phyloP scores from a whole-genome alignment of 2,329 filamentous ascomycete genomes.

The Diplodia seriata region DNA sequence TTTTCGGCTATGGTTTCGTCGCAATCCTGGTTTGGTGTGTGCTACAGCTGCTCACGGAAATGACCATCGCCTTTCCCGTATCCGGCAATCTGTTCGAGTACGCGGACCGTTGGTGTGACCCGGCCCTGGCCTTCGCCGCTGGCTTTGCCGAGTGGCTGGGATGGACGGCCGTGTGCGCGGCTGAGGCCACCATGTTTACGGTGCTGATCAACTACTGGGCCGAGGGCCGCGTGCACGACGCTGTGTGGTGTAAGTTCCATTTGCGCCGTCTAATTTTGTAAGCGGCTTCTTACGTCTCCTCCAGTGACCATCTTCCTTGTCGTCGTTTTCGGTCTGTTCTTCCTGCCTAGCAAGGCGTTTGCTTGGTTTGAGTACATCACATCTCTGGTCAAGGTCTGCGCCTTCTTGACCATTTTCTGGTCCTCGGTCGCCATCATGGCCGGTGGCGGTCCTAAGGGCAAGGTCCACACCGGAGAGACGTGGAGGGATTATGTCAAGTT shows the following conservation, averaged over 20 bases:
- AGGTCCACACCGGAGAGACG: constrained; percentile 43
- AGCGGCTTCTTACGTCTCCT: background rate
- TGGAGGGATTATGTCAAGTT: constrained; percentile 48
- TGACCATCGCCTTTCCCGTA: constrained; percentile 49
- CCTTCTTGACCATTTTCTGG: constrained; percentile 46
- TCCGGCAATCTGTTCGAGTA: constrained; percentile 50
- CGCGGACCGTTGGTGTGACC: constrained; percentile 49
- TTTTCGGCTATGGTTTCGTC: constrained; percentile 44
- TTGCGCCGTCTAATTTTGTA: background rate
- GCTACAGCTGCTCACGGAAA: constrained; percentile 45
- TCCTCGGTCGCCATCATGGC: constrained; percentile 44
- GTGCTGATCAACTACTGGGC: constrained; percentile 35
- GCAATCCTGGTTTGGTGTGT: constrained; percentile 45
- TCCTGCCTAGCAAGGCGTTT: constrained; percentile 43
- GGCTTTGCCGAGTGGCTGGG: constrained; percentile 46
- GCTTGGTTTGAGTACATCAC: constrained; percentile 41
- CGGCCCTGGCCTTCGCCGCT: constrained; percentile 49
- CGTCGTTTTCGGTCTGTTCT: constrained; percentile 30
- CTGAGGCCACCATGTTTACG: constrained; percentile 38
- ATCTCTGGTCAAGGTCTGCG: constrained; percentile 43
- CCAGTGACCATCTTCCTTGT: constrained; percentile 34
- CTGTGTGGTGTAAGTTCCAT: constrained; percentile 29
- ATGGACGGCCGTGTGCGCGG: constrained; percentile 38
- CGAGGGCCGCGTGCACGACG: constrained; percentile 17
- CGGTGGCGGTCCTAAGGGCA: constrained; percentile 46